Conservation (phyloP, 2,329 filamentous ascomycete genomes). For the Catunica adiposa region DNA sequence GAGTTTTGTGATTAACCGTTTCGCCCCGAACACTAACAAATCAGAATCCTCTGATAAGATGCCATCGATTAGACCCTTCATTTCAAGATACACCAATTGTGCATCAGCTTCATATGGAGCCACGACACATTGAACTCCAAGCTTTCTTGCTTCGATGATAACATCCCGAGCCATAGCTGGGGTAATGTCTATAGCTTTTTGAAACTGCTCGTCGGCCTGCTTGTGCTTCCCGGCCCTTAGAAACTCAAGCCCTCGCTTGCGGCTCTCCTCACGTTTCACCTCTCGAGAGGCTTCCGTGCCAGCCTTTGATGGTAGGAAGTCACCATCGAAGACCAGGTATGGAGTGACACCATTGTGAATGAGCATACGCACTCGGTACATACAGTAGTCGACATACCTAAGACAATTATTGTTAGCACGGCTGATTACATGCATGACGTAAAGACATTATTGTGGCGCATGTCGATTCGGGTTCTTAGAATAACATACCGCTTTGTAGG, state of each 20-base stretch:
- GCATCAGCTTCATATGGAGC: slow-evolving; percentile 95
- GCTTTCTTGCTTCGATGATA: slow-evolving; percentile 78
- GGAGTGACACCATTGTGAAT: slow-evolving; percentile 86
- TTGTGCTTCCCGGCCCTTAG: slow-evolving; percentile 64
- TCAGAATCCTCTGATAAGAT: slow-evolving; percentile 96
- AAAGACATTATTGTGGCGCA: background rate
- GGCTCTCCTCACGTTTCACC: slow-evolving; percentile 62
- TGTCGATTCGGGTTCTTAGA: background rate
- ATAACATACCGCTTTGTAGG: slow-evolving; percentile 62
- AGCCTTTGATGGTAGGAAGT: slow-evolving; percentile 85
- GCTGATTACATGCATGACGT: background rate
- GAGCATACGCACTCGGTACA: slow-evolving; percentile 86
- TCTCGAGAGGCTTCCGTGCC: slow-evolving; percentile 64
- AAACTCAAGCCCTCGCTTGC: slow-evolving; percentile 57
- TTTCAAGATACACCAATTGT: slow-evolving; percentile 89
- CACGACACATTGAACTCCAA: slow-evolving; percentile 71
- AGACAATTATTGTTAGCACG: slow-evolving; percentile 5
- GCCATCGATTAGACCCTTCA: slow-evolving; percentile 64
- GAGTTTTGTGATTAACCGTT: slow-evolving; percentile 78
- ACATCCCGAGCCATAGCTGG: slow-evolving; percentile 85
- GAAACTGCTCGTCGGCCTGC: slow-evolving; percentile 71
- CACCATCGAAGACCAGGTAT: slow-evolving; percentile 91
- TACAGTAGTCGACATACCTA: slow-evolving; percentile 77
- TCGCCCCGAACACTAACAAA: slow-evolving; percentile 84
- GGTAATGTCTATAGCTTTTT: slow-evolving; percentile 90